A percentile compares a stretch with the other conserved stretches of the same genome.
Conservation (phyloP, 768 basidiomycete species). For the Austroboletus festivus region DNA sequence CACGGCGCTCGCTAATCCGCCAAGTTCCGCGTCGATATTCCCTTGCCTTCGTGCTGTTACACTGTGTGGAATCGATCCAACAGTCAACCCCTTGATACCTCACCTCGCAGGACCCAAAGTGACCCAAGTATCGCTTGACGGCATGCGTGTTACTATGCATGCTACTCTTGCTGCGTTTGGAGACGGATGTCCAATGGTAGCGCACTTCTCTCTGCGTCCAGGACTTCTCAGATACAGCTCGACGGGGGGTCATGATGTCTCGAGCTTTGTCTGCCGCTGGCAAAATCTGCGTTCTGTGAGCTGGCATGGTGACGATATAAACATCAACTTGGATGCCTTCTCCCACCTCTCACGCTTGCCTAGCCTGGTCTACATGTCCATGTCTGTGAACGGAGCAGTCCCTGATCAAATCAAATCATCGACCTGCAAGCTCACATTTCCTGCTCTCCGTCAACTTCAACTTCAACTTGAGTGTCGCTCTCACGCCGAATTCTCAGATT, state of each 20-base stretch:
- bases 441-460: neutral
- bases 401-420: neutral
- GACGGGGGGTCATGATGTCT: no score
- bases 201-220: no score
- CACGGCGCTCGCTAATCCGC: no score
- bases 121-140: neutral
- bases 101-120: constrained; percentile 4
- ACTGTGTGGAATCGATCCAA: no score
- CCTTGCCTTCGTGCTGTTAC: no score
- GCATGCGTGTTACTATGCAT: no score
- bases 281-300: constrained; percentile 1
- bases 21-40: no score
- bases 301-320: no score
- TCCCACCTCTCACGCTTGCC: constrained; percentile 3
- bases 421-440: neutral
- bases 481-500: neutral
- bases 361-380: neutral
- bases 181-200: constrained; percentile 1
- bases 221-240: no score
- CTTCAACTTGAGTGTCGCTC: neutral
- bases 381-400: neutral
- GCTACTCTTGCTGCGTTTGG: neutral
- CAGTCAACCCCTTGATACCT: no score
- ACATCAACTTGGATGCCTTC: neutral
- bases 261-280: constrained; percentile 9